These are phyloP conservation scores for Vishniacozyma victoriae DNA, from an alignment of 768 basidiomycete species.

Conservation along the genomic window DNA sequence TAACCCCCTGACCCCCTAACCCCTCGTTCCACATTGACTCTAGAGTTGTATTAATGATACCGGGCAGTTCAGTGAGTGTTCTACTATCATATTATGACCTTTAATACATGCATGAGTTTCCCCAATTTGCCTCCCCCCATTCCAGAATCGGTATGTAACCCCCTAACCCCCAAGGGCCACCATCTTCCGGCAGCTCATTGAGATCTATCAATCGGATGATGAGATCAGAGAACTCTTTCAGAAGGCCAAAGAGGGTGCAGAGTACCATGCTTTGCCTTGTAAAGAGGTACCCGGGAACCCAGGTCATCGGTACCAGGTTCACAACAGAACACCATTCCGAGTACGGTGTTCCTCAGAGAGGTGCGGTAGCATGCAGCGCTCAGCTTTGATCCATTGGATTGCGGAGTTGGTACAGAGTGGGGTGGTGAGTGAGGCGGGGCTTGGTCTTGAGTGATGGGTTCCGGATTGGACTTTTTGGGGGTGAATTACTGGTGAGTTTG, in stretches of 20 bases:
- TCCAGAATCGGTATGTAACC: conserved; percentile 1
- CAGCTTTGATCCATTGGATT: background rate
- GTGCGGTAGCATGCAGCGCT: background rate
- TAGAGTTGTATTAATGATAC: too few species aligned
- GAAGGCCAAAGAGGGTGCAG: background rate
- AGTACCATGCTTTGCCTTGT: background rate
- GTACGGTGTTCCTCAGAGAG: background rate
- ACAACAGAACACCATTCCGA: background rate
- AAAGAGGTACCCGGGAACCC: background rate
- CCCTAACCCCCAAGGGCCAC: background rate
- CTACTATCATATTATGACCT: too few species aligned
- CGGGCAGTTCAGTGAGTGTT: too few species aligned
- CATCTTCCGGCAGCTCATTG: background rate
- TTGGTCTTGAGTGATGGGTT: background rate
- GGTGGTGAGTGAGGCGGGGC: background rate
- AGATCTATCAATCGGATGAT: background rate
- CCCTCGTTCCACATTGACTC: too few species aligned
- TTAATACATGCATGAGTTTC: too few species aligned
- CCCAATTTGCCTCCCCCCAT: too few species aligned
- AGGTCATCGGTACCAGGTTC: conserved; percentile 1
- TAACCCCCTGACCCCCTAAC: too few species aligned
- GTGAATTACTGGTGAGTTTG: too few species aligned
- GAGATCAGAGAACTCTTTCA: background rate
- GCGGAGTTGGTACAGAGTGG: background rate
- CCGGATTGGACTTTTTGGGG: background rate